phyloP scores from a whole-genome alignment of 129 eudicot species.

The Centaurea solstitialis region DNA sequence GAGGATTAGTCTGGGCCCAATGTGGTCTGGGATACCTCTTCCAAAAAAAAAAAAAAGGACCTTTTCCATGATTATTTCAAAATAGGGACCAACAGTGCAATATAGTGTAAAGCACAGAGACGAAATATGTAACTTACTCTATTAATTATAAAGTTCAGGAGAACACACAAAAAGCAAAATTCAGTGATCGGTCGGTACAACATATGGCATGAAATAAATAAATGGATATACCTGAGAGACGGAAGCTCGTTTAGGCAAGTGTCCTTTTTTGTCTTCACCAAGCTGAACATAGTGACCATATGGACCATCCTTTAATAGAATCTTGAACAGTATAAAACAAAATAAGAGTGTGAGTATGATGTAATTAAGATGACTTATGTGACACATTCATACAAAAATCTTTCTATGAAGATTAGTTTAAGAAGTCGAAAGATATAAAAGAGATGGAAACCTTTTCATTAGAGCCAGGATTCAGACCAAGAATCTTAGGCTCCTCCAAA shows the following conservation, averaged over 20 bases:
- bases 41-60: no score
- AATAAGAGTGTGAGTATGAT: neutral
- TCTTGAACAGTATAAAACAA: constrained; percentile 32
- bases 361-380: constrained; percentile 1
- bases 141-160: no score
- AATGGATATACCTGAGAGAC: constrained; percentile 48
- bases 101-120: no score
- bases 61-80: no score
- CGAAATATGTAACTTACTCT: no score
- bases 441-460: constrained; percentile 69
- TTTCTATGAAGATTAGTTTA: constrained; percentile 10
- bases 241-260: constrained; percentile 81
- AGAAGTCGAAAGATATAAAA: constrained; percentile 3
- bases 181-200: neutral
- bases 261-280: constrained; percentile 92
- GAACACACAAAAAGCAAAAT: neutral
- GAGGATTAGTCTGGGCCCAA: no score
- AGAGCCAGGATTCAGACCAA: constrained; percentile 77
- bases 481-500: constrained; percentile 80
- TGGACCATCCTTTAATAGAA: constrained; percentile 90
- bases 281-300: constrained; percentile 93
- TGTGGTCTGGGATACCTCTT: no score
- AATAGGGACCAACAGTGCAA: no score
- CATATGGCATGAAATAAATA: neutral
- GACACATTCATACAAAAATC: neutral